These are phyloP conservation scores for Afroboletus lepidellus DNA, from an alignment of 1,284 basidiomycete genomes.

Conservation along the genomic window DNA sequence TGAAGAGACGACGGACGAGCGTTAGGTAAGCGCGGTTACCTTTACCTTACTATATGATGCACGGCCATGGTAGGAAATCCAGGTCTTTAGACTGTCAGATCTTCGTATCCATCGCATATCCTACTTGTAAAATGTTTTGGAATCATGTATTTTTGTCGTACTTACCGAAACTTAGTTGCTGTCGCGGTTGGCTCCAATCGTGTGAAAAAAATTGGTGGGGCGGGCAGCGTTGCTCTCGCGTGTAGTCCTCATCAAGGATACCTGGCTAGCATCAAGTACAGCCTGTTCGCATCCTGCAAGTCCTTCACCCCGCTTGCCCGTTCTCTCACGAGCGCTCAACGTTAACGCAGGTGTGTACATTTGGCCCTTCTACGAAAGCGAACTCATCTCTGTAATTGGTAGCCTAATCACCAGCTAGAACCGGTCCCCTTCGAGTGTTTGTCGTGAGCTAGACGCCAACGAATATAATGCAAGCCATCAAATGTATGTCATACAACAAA, in stretches of 20 bases:
- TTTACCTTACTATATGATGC: constrained; percentile 15
- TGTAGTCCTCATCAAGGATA: constrained; percentile 30
- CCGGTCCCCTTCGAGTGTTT: constrained; percentile 9
- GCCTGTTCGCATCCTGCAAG: constrained; percentile 17
- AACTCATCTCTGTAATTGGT: constrained; percentile 12
- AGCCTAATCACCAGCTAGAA: constrained; percentile 19
- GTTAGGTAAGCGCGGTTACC: constrained; percentile 19
- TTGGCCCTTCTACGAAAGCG: background rate
- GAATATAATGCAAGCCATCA: constrained; percentile 65
- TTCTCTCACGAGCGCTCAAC: background rate
- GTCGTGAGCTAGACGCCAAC: constrained; percentile 21
- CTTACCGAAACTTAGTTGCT: background rate
- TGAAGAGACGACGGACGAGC: constrained; percentile 44
- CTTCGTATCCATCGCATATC: constrained; percentile 25
- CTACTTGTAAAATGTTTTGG: constrained; percentile 36
- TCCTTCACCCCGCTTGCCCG: background rate
- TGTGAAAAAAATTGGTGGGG: constrained; percentile 29
- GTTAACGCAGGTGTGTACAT: constrained; percentile 5
- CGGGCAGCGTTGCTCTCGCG: constrained; percentile 17
- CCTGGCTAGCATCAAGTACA: constrained; percentile 28
- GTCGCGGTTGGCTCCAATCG: constrained; percentile 7
- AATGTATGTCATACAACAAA: constrained; percentile 45
- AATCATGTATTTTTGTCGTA: constrained; percentile 26
- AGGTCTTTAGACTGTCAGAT: constrained; percentile 8
- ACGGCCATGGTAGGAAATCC: constrained; percentile 11